These are phyloP conservation scores for Carnegiea gigantea DNA, from an alignment of 179 eudicot genomes.

Conservation along the genomic window DNA sequence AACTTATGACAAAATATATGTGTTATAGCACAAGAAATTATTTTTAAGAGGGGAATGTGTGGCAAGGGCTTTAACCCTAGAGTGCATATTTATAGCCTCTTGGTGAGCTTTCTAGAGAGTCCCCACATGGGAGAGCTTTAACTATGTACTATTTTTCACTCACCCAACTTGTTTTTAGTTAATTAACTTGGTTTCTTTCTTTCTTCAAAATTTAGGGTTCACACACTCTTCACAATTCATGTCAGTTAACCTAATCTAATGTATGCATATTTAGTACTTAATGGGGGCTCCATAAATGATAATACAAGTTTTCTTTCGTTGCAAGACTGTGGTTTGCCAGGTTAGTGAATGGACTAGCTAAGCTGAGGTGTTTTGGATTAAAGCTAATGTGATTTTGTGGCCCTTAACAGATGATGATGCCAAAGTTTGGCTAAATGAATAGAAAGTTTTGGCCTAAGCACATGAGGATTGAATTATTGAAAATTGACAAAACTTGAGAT, in stretches of 20 bases:
- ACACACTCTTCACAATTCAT: neutral
- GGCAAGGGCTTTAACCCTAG: neutral
- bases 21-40: neutral
- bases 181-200: neutral
- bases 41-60: neutral
- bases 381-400: neutral
- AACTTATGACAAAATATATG: neutral
- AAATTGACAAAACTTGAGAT: neutral
- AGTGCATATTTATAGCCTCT: constrained; percentile 9
- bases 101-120: neutral
- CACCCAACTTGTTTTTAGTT: neutral
- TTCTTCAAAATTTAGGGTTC: neutral
- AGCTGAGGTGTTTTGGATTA: neutral
- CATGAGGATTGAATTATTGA: neutral
- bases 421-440: neutral
- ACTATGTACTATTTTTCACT: neutral
- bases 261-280: neutral
- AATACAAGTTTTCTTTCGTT: neutral
- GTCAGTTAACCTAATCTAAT: neutral
- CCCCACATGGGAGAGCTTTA: constrained; percentile 7
- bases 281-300: neutral
- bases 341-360: neutral
- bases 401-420: neutral
- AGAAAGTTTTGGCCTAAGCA: neutral
- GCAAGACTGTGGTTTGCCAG: neutral